These are phyloP conservation scores for Populus hybrid DNA, from an alignment of 441 rosid genomes.

Conservation along the genomic window DNA sequence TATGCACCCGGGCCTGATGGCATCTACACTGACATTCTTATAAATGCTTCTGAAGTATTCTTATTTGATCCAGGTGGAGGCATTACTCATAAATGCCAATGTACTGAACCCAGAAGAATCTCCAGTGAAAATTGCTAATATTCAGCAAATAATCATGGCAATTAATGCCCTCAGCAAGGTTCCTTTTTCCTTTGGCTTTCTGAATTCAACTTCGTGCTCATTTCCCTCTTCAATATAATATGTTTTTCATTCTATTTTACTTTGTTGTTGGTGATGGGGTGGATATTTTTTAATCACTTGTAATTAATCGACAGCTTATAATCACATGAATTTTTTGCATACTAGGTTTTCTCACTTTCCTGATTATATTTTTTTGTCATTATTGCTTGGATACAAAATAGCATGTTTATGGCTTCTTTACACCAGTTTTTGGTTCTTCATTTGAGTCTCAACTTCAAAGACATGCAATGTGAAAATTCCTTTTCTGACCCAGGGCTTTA, in stretches of 20 bases:
- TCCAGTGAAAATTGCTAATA: slow-evolving; percentile 47
- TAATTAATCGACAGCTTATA: no score
- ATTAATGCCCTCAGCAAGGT: slow-evolving; percentile 99
- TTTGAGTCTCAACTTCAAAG: not conserved
- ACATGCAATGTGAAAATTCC: slow-evolving; percentile 21
- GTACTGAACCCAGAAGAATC: slow-evolving; percentile 49
- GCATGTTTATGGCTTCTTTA: not conserved
- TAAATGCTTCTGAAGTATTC: slow-evolving; percentile 13
- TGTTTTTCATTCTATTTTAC: not conserved
- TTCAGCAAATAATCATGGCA: slow-evolving; percentile 81
- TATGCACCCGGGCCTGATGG: not conserved
- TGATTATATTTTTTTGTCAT: not conserved
- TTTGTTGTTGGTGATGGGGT: not conserved
- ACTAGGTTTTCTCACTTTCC: not conserved
- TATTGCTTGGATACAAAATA: not conserved
- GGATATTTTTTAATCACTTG: not conserved
- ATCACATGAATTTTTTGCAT: not conserved
- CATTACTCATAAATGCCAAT: slow-evolving; percentile 53
- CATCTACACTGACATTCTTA: not conserved
- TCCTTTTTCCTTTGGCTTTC: slow-evolving; percentile 27
- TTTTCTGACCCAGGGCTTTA: slow-evolving; percentile 68
- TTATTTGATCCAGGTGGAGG: slow-evolving; percentile 59
- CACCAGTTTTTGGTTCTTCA: not conserved
- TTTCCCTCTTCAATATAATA: not conserved
- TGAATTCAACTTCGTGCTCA: not conserved